Evolutionary conservation across 192 early-diverging fungal species (phyloP).

Genomic region (Mortierella antarctica): DNA sequence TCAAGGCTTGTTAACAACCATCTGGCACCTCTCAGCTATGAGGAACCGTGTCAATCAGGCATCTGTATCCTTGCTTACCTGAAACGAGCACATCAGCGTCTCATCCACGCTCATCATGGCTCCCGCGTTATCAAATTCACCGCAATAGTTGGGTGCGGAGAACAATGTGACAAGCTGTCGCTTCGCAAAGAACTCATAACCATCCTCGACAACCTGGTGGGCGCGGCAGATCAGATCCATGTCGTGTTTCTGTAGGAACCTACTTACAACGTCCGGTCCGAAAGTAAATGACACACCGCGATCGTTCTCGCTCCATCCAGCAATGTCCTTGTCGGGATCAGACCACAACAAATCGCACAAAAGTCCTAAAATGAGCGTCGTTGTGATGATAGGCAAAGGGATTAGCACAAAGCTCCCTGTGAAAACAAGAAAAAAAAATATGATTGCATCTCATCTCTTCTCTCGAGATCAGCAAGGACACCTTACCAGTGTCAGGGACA

Average conservation of each 20-base stretch:
- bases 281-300: constrained; percentile 96
- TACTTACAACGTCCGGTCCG: constrained; percentile 91
- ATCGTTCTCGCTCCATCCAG: constrained; percentile 97
- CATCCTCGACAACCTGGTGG: constrained; percentile 98
- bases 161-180: constrained; percentile 95
- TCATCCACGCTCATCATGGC: constrained; percentile 93
- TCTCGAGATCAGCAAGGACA: background rate
- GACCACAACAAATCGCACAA: constrained; percentile 97
- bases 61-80: constrained; percentile 47
- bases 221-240: constrained; percentile 98
- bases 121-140: constrained; percentile 90
- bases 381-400: background rate
- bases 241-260: constrained; percentile 95
- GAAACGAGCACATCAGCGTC: constrained; percentile 88
- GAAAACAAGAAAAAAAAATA: background rate
- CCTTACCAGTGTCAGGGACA: constrained; percentile 89
- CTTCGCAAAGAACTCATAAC: constrained; percentile 99
- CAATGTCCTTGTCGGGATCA: constrained; percentile 96
- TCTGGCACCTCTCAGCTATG: too few relatives aligned
- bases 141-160: constrained; percentile 96
- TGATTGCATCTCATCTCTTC: constrained; percentile 4
- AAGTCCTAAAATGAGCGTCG: constrained; percentile 57
- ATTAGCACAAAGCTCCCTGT: background rate
- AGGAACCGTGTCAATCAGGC: too few relatives aligned
- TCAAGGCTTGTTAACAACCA: too few relatives aligned